Base-by-base conservation (phyloP, 208 protist species). In the Chromosphaera perkinsii region DNA sequence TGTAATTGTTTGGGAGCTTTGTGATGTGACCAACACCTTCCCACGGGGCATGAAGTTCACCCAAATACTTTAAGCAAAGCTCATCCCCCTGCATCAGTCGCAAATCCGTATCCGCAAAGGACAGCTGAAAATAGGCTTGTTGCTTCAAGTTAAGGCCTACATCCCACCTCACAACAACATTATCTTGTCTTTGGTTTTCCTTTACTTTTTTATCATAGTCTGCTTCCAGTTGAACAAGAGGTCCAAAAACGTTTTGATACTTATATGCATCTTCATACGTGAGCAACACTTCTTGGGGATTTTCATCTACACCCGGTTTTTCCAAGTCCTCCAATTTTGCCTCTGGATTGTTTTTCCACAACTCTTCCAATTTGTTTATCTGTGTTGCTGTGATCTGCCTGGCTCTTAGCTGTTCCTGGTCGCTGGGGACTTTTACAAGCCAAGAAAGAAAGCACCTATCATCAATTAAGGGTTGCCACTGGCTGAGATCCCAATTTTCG, bases 381-480 rank as follows among this genome's bases (percentile, higher is more conserved):
- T 93, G 83, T 48, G 79, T 59, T 17, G 81, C 45, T 0, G 80
- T 86, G 36, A 96, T 79, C 33, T 77, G 76, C 49, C 85, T 71
- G 7, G 76, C 79, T 27, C 86, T 69, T 31, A 72, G n/a, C 33
- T 76, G 66, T 17, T 88, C 85, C 17, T 83, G n/a, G 20, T 90
- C 76, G 2, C 79, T 74, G 9, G 81, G 83, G 40, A 72, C 36
- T 51, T 90, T 88, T 1, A 95, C 90, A 0, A 96, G 75, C 91
- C 92, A 96, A 17, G 78, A 54, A 7, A 96, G 72, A 29, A 96
- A 90, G 14, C 61, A 60, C 14, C 85, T 74, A 52, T 94, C 86
- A 35, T 90, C 76, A 59, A 97, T 91, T 4, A 97, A 72, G 31
- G 91, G 90, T n/a, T 79, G 59, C 91, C 92, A 95, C 20, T 82